phyloP scores from a whole-genome alignment of 768 basidiomycete species.

The Phallus indusiatus region DNA sequence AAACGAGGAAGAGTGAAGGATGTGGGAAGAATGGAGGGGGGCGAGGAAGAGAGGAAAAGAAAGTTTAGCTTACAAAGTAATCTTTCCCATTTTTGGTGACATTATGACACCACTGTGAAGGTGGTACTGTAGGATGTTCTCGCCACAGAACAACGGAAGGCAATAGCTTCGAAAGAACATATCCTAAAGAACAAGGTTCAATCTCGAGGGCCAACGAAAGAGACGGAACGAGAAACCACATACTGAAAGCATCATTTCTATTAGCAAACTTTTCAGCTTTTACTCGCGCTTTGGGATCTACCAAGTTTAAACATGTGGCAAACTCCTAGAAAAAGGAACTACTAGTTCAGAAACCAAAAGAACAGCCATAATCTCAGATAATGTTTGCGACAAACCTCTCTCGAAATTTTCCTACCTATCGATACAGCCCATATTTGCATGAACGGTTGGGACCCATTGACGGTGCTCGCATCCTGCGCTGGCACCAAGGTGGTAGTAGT shows the following conservation, averaged over 20 bases:
- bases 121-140: neutral
- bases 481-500: neutral
- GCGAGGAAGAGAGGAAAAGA: neutral
- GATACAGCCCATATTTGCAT: neutral
- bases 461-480: neutral
- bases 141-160: conserved; percentile 5
- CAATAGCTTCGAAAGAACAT: conserved; percentile 6
- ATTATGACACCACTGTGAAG: conserved; percentile 4
- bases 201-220: neutral
- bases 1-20: neutral
- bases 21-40: neutral
- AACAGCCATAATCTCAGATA: neutral
- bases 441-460: neutral
- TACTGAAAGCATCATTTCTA: neutral
- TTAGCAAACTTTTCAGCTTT: neutral
- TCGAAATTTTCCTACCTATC: neutral
- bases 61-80: conserved; percentile 2
- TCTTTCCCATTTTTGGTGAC: conserved; percentile 5
- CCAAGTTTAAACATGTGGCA: neutral
- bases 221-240: neutral
- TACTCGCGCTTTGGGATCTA: neutral
- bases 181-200: neutral
- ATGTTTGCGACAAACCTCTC: neutral
- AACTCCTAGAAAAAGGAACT: neutral
- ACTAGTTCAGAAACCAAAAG: neutral